Base-by-base conservation (phyloP, 345 rosid genomes). In the Salix suchowensis region DNA sequence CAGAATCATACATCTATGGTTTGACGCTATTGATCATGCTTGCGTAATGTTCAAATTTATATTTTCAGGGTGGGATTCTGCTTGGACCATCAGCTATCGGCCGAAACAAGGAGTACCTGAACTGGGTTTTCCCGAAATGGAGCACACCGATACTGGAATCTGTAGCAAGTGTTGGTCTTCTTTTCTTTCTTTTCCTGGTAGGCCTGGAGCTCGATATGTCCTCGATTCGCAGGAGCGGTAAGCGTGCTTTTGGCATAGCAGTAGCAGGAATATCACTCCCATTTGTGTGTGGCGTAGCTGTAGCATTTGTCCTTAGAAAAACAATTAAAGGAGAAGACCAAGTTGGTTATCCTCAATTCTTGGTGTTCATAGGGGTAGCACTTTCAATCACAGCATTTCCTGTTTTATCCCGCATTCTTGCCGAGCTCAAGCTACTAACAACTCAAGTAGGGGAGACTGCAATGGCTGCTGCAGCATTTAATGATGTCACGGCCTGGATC, bases 351-450 rank as follows among this genome's bases (percentile, higher is more conserved):
- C 88, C 80, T 0, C 93, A 86, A 61, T 91, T 85, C 79, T 73
- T 90, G 14, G 87, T 90, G 28, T 91, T 89, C 86, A 89, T 90
- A 88, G 95, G 95, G 21, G 97, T 93, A 4, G 87, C 97, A 23
- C 91, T 93, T 74, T 93, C 98, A 28, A 88, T 91, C 82, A 93
- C 98, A 6, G 98, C 98, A n/a, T 93, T 93, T 78, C 98, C 98
- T 0, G 98, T 93, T 5, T 87, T 91, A 11, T 93, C 98, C 24
- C 91, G 97, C 37, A 88, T 93, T 23, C 79, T 91, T n/a, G 98
- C 98, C 1, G 98, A 93, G 81, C 93, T 93, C 71, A 93, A 81
- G 76, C 88, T 91, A 44, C 77, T 93, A 21, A 93, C 94, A 3
- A 90, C 97, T 12, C 80, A 42, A 42, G 68, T 91, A 2, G 97